phyloP scores from a whole-genome alignment of 176 grass and related monocot genomes.

The Aegilops longissima region DNA sequence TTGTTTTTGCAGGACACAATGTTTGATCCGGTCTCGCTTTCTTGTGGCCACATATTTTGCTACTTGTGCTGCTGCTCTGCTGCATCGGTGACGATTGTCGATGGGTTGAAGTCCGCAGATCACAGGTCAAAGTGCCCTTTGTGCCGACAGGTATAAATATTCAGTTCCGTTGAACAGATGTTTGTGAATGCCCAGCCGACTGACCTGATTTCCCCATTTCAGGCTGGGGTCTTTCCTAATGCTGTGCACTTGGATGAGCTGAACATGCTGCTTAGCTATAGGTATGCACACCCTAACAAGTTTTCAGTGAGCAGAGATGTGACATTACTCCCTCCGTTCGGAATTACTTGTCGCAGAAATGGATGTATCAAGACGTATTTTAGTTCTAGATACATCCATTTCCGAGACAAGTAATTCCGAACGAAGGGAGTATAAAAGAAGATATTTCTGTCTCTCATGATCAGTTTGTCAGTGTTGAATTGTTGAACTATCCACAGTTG shows the following conservation, averaged over 20 bases:
- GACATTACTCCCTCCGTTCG: background rate
- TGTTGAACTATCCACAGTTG: constrained; percentile 47
- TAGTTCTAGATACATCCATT: too few species aligned
- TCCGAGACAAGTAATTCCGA: too few species aligned
- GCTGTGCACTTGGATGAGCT: constrained; percentile 78
- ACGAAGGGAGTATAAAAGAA: background rate
- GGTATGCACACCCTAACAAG: constrained; percentile 31
- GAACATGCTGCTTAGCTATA: constrained; percentile 64
- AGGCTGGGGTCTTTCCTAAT: constrained; percentile 65
- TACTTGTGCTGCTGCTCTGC: constrained; percentile 84
- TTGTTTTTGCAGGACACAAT: constrained; percentile 55
- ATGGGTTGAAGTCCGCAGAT: constrained; percentile 58
- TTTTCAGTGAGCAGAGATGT: background rate
- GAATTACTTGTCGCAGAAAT: too few species aligned
- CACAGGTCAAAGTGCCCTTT: constrained; percentile 76
- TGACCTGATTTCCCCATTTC: constrained; percentile 14
- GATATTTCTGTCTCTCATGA: background rate
- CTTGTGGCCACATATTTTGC: constrained; percentile 88
- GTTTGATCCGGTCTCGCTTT: constrained; percentile 73
- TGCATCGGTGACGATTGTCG: constrained; percentile 70
- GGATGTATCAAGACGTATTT: too few species aligned
- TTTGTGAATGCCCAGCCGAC: background rate
- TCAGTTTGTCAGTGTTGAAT: background rate
- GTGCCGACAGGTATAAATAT: constrained; percentile 56
- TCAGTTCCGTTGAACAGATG: background rate